Conservation (phyloP, 2,329 filamentous ascomycete genomes). For the Cephalotrichum gorgonifer region DNA sequence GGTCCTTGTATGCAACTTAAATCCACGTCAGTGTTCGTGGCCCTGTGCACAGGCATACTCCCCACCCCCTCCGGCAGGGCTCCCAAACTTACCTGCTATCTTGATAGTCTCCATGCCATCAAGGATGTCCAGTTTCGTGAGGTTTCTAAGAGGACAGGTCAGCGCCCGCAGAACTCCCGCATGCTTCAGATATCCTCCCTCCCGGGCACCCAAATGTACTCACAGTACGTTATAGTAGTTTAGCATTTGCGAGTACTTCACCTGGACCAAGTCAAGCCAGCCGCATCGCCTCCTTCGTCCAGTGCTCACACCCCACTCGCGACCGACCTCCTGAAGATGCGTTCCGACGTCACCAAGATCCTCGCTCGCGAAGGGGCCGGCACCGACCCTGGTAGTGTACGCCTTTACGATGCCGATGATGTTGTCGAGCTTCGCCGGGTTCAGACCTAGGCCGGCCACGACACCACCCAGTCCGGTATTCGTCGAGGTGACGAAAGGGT, state of each 20-base stretch:
- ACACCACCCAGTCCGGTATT: conserved; percentile 15
- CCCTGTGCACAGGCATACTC: neutral
- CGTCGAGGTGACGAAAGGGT: conserved; percentile 17
- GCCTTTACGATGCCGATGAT: conserved; percentile 55
- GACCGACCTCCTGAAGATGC: conserved; percentile 32
- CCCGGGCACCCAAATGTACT: neutral
- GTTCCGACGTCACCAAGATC: conserved; percentile 24
- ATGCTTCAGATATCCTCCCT: neutral
- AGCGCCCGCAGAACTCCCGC: neutral
- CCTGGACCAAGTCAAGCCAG: conserved; percentile 55
- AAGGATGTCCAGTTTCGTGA: conserved; percentile 52
- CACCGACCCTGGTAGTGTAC: conserved; percentile 49
- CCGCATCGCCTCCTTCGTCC: conserved; percentile 19
- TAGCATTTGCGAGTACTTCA: conserved; percentile 52
- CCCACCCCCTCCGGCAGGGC: no score
- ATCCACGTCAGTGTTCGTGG: conserved; percentile 21
- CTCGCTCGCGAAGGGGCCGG: conserved; percentile 55
- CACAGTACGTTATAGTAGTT: conserved; percentile 54
- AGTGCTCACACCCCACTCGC: conserved; percentile 17
- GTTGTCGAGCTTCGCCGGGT: conserved; percentile 44
- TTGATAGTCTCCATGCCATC: conserved; percentile 68
- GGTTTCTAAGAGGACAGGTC: neutral
- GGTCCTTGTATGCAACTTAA: conserved; percentile 56
- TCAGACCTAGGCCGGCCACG: conserved; percentile 15
- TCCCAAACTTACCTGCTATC: conserved; percentile 7